Evolutionary conservation across 164 flowering plant species (phyloP).

Genomic region (Macadamia integrifolia): DNA sequence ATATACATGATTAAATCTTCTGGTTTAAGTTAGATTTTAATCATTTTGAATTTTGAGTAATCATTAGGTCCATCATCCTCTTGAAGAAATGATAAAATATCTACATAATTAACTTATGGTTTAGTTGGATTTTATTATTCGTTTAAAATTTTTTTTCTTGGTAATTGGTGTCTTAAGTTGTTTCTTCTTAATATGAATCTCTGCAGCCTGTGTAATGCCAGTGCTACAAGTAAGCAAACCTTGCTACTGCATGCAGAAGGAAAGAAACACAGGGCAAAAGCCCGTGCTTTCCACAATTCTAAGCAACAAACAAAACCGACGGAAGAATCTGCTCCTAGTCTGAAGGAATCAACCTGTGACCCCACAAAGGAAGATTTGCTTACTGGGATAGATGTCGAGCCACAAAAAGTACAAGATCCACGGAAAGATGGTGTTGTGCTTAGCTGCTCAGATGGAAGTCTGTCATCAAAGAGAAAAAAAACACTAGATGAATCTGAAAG

Average conservation of each 20-base stretch:
- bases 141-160: not conserved
- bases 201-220: conserved; percentile 82
- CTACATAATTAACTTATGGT: too few relatives aligned
- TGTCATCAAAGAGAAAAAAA: conserved; percentile 47
- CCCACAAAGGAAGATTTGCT: conserved; percentile 18
- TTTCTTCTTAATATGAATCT: not conserved
- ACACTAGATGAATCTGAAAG: conserved; percentile 31
- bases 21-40: too few relatives aligned
- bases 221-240: conserved; percentile 76
- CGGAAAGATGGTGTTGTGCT: conserved; percentile 12
- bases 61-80: not conserved
- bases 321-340: conserved; percentile 32
- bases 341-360: conserved; percentile 19
- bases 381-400: conserved; percentile 14
- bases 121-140: too few relatives aligned
- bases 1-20: too few relatives aligned
- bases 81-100: too few relatives aligned
- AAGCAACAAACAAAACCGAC: conserved; percentile 42
- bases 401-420: conserved; percentile 23
- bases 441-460: conserved; percentile 24
- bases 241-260: conserved; percentile 91
- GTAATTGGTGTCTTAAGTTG: conserved; percentile 3
- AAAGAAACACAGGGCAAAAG: conserved; percentile 87
- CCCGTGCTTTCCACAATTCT: conserved; percentile 73
- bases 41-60: too few relatives aligned